Base-by-base conservation (phyloP, 768 basidiomycete species). In the Boletus fagicola region DNA sequence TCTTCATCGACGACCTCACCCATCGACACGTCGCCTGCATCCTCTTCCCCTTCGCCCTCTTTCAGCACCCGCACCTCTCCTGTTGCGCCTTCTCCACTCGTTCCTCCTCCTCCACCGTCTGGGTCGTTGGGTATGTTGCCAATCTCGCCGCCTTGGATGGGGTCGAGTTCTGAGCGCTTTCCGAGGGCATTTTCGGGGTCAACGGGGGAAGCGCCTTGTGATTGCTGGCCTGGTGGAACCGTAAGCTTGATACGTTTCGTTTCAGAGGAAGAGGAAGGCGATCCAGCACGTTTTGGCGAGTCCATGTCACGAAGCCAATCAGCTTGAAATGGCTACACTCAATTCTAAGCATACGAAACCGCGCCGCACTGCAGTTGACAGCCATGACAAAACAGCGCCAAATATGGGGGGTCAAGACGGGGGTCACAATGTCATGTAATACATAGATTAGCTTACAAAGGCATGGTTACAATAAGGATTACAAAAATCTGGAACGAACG, bases 131-230 rank as follows among this genome's bases (percentile, higher is more conserved):
- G 78, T 35, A 94, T 75, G 75, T 94, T 95, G 38, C 81, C 88
- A 62, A 94, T 81, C 62, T 94, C 91, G 20, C 84, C 83, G 45
- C 85, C 84, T 61, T 84, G 80, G 57, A 94, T 79, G 48, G 93
- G 93, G 65, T 94, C 92, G 56, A 91, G 83, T 74, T 95, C 94
- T 70, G 84, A 83, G 62, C 92, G 89, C 75, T 94, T 95, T 62
- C 94, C 94, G 0, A 82, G 80, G 24, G 92, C 92, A 55, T 78
- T 78, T 58, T 92, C 86, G 24, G 87, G 86, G 75, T 94, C 91
- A 15, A 92, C 88, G 22, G 85, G 82, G 5, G 83, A 77, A 26
- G 80, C 88, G n/a, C 87, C 87, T 66, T 89, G 86, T 51, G 76
- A 72, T 66, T 79, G 79, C 53, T 77, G 77, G 7, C 68, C 68